Base-by-base conservation (phyloP, 1,284 basidiomycete species). In the Termitomyces sp. region DNA sequence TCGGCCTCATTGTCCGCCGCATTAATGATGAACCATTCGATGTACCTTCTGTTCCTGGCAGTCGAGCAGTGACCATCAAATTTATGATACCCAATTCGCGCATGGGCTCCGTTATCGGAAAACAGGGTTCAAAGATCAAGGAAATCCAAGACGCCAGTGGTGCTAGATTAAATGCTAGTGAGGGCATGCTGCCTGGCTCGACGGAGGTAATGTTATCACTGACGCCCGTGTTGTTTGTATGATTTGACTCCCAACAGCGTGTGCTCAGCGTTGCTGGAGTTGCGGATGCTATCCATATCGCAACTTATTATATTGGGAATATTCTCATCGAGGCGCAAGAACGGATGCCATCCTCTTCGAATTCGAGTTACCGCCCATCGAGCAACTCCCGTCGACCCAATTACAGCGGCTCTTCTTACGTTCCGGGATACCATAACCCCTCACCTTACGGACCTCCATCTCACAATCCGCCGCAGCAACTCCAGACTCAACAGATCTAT, bases 1-100 rank as follows among this genome's bases (percentile, higher is more conserved):
- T 99, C 71, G 97, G 97, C 57, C 84, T 99, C 56, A 97, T 99
- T 63, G 97, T 99, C 13, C 90, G 97, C 58, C 86, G 96, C 63
- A 98, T 99, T 74, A 99, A 99, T 70, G 97, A 99, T 70, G 97
- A 99, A 70, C 96, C 97, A 0, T 98, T 96, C 70, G 96, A 98
- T 67, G 88, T 93, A 53, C 92, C 97, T 9, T 99, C 97, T 28
- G 90, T 99, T 5, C 97, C 97, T 42, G 97, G 97, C 54, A 97
- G 94, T 65, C 86, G 96, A 56, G 95, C 97, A 24, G 96, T 98
- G 54, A 99, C 97, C 26, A 98, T 99, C 79, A 97, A 98, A 73
- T 98, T 97, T 70, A 98, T 99, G 86, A 96, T 99, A 52, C 97
- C 97, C 62, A 98, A 99, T 75, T 96, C 94, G 15, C 89, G 96